phyloP scores from a whole-genome alignment of 2,329 filamentous ascomycete species.

The Didymella sp. region DNA sequence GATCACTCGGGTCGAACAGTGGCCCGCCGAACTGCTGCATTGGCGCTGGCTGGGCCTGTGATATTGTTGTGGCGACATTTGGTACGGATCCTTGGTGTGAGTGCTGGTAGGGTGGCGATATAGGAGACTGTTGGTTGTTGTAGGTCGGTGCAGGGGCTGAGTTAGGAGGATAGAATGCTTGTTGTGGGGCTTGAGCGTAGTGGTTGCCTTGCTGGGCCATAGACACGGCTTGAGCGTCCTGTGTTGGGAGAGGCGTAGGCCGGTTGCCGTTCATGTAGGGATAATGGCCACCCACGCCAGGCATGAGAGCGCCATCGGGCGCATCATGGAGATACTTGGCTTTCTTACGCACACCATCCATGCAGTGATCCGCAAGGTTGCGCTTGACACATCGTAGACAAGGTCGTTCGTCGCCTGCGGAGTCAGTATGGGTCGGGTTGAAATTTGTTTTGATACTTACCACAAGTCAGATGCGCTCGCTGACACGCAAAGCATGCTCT shows the following conservation, averaged over 20 bases:
- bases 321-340: slow-evolving; percentile 98
- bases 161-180: slow-evolving; percentile 52
- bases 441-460: slow-evolving; percentile 66
- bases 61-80: slow-evolving; percentile 57
- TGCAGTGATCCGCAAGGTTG: slow-evolving; percentile 86
- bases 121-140: slow-evolving; percentile 73
- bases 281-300: slow-evolving; percentile 79
- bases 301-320: slow-evolving; percentile 84
- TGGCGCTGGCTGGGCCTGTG: slow-evolving; percentile 49
- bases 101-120: slow-evolving; percentile 75
- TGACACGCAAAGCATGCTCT: slow-evolving; percentile 97
- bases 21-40: slow-evolving; percentile 59
- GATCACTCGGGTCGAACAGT: slow-evolving; percentile 90
- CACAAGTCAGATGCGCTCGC: slow-evolving; percentile 95
- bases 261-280: slow-evolving; percentile 60
- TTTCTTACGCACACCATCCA: slow-evolving; percentile 97
- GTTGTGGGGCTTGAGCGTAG: slow-evolving; percentile 51
- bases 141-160: slow-evolving; percentile 57
- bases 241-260: slow-evolving; percentile 45
- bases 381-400: slow-evolving; percentile 95
- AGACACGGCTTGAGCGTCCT: slow-evolving; percentile 34
- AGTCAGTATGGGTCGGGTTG: neutral
- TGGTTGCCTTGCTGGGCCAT: slow-evolving; percentile 50
- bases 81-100: slow-evolving; percentile 54
- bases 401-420: slow-evolving; percentile 87